Percentiles rank a stretch among this genome's conserved stretches.
Evolutionary conservation across 768 basidiomycete species (phyloP).

Genomic region (Russula olivacea): DNA sequence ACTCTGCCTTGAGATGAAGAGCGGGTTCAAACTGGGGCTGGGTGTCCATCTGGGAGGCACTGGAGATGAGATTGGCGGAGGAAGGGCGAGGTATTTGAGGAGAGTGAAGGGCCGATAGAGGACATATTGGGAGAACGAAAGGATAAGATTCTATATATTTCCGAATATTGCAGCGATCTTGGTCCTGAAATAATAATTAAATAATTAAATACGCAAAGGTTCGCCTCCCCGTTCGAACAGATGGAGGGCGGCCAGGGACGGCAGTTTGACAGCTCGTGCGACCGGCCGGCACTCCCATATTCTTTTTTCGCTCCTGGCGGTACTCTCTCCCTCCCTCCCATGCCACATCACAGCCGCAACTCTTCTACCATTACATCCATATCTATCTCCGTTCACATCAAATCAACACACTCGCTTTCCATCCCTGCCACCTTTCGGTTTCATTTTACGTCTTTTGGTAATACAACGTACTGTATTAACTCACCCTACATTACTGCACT

Average conservation of each 20-base stretch:
- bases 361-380: constrained; percentile 22
- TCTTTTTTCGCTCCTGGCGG: constrained; percentile 22
- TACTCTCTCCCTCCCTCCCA: constrained; percentile 23
- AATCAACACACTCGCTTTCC: constrained; percentile 21
- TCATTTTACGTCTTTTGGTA: constrained; percentile 24
- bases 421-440: constrained; percentile 21
- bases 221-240: background rate
- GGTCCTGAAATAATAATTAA: background rate
- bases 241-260: constrained; percentile 20
- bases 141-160: constrained; percentile 12
- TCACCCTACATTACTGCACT: constrained; percentile 12
- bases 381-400: constrained; percentile 25
- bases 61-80: constrained; percentile 16
- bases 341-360: constrained; percentile 25
- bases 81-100: constrained; percentile 20
- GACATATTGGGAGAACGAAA: constrained; percentile 7
- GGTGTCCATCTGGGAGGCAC: constrained; percentile 35
- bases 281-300: constrained; percentile 22
- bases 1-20: constrained; percentile 43
- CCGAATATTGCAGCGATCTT: background rate
- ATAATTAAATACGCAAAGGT: background rate
- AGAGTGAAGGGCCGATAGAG: constrained; percentile 16
- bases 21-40: constrained; percentile 17
- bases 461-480: constrained; percentile 22
- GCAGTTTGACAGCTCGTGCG: constrained; percentile 25